Conservation (phyloP, 2,329 filamentous ascomycete genomes). For the Stachybotrys echinatus region DNA sequence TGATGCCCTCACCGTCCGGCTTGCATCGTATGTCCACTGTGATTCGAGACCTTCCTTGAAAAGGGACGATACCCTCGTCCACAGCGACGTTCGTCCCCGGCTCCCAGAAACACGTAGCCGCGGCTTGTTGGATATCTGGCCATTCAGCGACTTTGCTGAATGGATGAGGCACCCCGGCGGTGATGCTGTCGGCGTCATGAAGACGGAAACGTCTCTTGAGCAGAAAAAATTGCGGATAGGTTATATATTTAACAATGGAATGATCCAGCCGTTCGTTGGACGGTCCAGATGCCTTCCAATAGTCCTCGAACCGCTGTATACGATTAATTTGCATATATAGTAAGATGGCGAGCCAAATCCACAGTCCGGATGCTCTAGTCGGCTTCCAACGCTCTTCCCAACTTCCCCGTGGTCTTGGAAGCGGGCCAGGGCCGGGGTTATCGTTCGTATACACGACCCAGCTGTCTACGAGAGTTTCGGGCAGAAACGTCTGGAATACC, state of each 20-base stretch:
- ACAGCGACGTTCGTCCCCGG: neutral
- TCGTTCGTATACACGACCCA: neutral
- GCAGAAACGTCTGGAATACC: neutral
- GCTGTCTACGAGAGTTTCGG: neutral
- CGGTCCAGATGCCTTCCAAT: neutral
- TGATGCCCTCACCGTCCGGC: neutral
- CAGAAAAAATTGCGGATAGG: neutral
- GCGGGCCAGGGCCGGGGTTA: neutral
- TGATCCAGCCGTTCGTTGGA: neutral
- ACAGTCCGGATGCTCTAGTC: neutral
- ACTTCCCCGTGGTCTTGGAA: neutral
- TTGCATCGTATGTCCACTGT: neutral
- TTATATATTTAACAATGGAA: conserved; percentile 1
- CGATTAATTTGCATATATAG: neutral
- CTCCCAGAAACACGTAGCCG: neutral
- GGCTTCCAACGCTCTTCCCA: neutral
- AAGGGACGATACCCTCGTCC: conserved; percentile 1
- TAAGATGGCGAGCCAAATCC: neutral
- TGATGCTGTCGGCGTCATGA: neutral
- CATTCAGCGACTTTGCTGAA: conserved; percentile 1
- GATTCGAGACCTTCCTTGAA: conserved; percentile 1
- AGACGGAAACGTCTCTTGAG: conserved; percentile 1
- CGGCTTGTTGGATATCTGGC: conserved; percentile 1
- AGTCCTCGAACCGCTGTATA: no score
- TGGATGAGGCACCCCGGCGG: neutral